Base-by-base conservation (phyloP, 2,329 filamentous ascomycete genomes). In the Diatrype stigma region DNA sequence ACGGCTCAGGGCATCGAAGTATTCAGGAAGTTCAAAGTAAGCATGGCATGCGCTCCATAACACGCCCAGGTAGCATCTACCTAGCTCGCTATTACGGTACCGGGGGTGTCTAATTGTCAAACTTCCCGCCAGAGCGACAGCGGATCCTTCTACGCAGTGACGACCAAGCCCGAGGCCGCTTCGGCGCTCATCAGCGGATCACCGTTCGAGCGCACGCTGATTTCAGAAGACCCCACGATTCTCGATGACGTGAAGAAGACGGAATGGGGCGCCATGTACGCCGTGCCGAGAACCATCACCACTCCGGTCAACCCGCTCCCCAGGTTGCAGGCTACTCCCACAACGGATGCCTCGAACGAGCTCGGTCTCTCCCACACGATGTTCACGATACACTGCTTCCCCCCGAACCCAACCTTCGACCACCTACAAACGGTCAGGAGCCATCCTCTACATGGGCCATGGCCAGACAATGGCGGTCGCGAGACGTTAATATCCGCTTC, bases 91-190 rank as follows among this genome's bases (percentile, higher is more conserved):
- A 19, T 40, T 40, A 21, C 6, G 11, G 5, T 21, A 21, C n/a
- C n/a, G 22, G 21, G 11, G 5, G 40, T 28, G 26, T 30, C 22
- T 47, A 47, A 35, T 10, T 16, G 2, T 8, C 28, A 2, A 34
- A n/a, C n/a, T 40, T 19, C 26, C 12, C 45, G n/a, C 46, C 45
- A 12, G 44, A 50, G 80, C 76, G 71, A 75, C 42, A 67, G 72
- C 23, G 70, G 72, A 21, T 74, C 75, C 21, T 83, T 81, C 60
- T 64, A 82, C 38, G 75, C 74, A 12, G 67, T 82, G 22, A 72
- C 78, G 17, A 69, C 67, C 45, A 71, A 68, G 17, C 59, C 65
- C 16, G 63, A 67, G 3, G 71, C 68, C 12, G 77, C 73, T 12
- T 51, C 56, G 2, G 57, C 59, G 34, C 67, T 81, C n/a, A 52